Conservation (phyloP, 2,329 filamentous ascomycete species). For the Cordyceps militaris region DNA sequence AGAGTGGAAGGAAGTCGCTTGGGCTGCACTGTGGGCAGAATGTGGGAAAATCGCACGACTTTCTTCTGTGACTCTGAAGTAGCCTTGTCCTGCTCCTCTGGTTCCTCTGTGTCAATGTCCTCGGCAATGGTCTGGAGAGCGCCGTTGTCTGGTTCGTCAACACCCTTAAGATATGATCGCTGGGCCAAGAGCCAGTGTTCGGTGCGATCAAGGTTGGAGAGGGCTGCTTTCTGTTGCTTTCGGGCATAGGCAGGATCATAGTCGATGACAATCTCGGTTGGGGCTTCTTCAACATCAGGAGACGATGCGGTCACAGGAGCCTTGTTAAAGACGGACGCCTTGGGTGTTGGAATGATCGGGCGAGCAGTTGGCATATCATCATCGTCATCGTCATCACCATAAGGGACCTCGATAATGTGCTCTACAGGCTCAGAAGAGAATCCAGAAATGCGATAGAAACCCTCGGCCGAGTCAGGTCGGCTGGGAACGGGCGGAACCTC, state of each 20-base stretch:
- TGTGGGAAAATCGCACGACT: constrained; percentile 65
- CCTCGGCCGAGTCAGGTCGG: constrained; percentile 31
- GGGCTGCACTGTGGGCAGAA: constrained; percentile 38
- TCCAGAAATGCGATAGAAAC: constrained; percentile 32
- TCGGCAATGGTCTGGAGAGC: constrained; percentile 32
- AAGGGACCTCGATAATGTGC: constrained; percentile 55
- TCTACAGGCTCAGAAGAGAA: constrained; percentile 49
- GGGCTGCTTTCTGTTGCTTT: constrained; percentile 63
- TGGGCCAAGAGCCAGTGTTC: constrained; percentile 82
- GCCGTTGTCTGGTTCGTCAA: constrained; percentile 43
- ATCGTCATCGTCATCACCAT: constrained; percentile 41
- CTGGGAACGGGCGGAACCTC: constrained; percentile 29
- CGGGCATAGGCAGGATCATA: constrained; percentile 70
- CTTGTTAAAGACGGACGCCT: constrained; percentile 26
- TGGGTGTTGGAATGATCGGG: constrained; percentile 31
- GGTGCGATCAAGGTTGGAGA: constrained; percentile 76
- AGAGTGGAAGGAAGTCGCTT: constrained; percentile 47
- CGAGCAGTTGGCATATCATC: constrained; percentile 63
- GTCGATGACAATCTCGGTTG: constrained; percentile 59
- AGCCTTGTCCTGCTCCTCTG: constrained; percentile 16
- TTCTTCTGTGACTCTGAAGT: constrained; percentile 48
- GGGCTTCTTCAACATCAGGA: constrained; percentile 47
- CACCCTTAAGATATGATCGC: constrained; percentile 63
- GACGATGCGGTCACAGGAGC: constrained; percentile 30
- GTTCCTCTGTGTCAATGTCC: constrained; percentile 26